A percentile compares a stretch with the other conserved stretches of the same genome.
These are phyloP conservation scores for Brachypodium distachyon DNA, from an alignment of 202 grass and related monocot genomes.

Conservation along the genomic window DNA sequence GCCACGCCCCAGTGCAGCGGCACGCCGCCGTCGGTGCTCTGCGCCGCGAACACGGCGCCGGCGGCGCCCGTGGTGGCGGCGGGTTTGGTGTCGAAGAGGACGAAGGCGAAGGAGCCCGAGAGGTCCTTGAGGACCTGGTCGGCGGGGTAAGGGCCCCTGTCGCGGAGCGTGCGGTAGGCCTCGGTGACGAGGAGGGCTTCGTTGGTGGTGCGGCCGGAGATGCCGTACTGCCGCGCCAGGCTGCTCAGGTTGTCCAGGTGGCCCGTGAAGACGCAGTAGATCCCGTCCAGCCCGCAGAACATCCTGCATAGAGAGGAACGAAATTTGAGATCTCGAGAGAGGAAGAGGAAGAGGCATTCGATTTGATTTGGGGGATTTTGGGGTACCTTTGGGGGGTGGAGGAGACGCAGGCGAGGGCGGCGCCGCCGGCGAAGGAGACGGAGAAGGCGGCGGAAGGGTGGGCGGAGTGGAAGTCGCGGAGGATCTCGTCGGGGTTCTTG, in stretches of 20 bases:
- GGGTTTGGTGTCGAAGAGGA: conserved; percentile 78
- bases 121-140: conserved; percentile 98
- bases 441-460: conserved; percentile 47
- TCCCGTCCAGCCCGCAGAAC: conserved; percentile 82
- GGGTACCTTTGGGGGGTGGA: too few relatives aligned
- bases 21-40: conserved; percentile 53
- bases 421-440: conserved; percentile 65
- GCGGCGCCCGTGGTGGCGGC: neutral
- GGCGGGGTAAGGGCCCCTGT: conserved; percentile 85
- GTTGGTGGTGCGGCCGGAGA: conserved; percentile 53
- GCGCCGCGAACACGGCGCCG: neutral
- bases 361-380: too few relatives aligned
- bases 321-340: too few relatives aligned
- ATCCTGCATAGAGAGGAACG: too few relatives aligned
- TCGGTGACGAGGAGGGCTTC: conserved; percentile 81
- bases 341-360: neutral
- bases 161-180: conserved; percentile 88
- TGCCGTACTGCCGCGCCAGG: conserved; percentile 81
- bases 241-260: conserved; percentile 68
- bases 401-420: conserved; percentile 71
- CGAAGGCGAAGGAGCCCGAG: conserved; percentile 73
- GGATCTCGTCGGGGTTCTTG: conserved; percentile 77
- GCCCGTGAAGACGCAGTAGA: conserved; percentile 80
- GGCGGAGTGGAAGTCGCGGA: conserved; percentile 59
- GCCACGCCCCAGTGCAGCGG: conserved; percentile 82